Conservation (phyloP, 148 eudicot genomes). For the Rhododendron ferrugineum region DNA sequence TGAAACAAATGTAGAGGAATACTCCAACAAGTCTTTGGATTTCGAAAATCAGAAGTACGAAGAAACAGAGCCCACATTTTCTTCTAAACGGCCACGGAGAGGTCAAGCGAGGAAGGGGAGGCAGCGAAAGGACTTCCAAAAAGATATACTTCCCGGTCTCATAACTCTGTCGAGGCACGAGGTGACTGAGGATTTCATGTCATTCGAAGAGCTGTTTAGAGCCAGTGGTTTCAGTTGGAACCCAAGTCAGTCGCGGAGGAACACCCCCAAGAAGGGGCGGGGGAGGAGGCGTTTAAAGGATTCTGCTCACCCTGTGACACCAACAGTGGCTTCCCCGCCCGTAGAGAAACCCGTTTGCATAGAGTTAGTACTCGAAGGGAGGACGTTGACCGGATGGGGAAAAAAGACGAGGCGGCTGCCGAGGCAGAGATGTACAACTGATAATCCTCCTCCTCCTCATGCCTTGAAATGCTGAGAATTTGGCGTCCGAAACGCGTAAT, state of each 20-base stretch:
- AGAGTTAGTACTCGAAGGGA: constrained; percentile 18
- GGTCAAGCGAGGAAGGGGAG: constrained; percentile 33
- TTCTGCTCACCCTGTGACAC: not conserved
- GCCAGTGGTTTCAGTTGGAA: constrained; percentile 21
- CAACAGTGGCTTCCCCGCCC: not conserved
- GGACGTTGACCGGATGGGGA: constrained; percentile 37
- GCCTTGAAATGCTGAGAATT: constrained; percentile 16
- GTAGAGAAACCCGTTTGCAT: constrained; percentile 7
- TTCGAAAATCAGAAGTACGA: constrained; percentile 12
- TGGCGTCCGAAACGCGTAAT: not conserved
- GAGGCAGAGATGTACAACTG: constrained; percentile 26
- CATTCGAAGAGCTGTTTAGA: constrained; percentile 29
- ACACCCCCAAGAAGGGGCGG: constrained; percentile 17
- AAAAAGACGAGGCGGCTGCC: constrained; percentile 40
- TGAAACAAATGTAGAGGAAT: constrained; percentile 20
- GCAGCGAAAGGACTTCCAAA: constrained; percentile 36
- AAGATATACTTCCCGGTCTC: constrained; percentile 39
- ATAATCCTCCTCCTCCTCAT: constrained; percentile 10
- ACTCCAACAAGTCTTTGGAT: not conserved
- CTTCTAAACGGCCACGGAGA: constrained; percentile 22
- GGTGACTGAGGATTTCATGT: constrained; percentile 40
- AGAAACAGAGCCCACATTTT: not conserved
- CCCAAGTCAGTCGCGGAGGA: constrained; percentile 21
- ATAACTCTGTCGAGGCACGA: constrained; percentile 31
- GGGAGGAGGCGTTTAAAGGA: constrained; percentile 18